Conservation (phyloP, 1,139 yeast species). For the Candida neerlandica region DNA sequence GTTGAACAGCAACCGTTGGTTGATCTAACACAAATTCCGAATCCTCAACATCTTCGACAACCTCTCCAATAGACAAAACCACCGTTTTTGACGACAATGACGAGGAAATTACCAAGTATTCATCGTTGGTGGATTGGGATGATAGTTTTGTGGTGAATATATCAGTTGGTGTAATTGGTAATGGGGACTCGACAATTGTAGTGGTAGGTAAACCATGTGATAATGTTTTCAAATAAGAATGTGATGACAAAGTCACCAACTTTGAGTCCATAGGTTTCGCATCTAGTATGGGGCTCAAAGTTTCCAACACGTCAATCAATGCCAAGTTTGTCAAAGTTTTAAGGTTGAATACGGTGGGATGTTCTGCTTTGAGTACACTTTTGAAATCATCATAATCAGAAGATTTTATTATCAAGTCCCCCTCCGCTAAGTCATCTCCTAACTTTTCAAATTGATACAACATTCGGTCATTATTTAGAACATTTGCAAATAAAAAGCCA, state of each 20-base stretch:
- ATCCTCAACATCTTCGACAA: constrained; percentile 73
- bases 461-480: constrained; percentile 61
- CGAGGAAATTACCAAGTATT: constrained; percentile 69
- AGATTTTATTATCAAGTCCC: constrained; percentile 22
- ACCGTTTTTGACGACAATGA: constrained; percentile 59
- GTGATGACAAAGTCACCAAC: constrained; percentile 32
- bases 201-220: constrained; percentile 64
- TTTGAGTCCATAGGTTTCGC: constrained; percentile 38
- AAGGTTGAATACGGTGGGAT: constrained; percentile 19
- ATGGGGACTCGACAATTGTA: constrained; percentile 68
- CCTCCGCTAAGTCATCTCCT: constrained; percentile 50
- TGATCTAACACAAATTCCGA: constrained; percentile 60
- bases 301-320: constrained; percentile 53
- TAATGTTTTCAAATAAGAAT: constrained; percentile 51
- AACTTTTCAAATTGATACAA: constrained; percentile 78
- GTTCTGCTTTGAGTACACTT: constrained; percentile 2
- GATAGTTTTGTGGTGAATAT: constrained; percentile 62
- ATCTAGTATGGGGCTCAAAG: constrained; percentile 61
- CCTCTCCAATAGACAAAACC: constrained; percentile 76
- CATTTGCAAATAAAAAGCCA: constrained; percentile 75
- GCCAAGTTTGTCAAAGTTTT: constrained; percentile 58
- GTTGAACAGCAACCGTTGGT: constrained; percentile 69
- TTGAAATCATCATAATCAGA: constrained; percentile 18
- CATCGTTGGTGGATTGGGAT: constrained; percentile 52
- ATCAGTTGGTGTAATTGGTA: constrained; percentile 62